phyloP scores from a whole-genome alignment of 139 green algal species.

The Astrephomene gubernaculifera region DNA sequence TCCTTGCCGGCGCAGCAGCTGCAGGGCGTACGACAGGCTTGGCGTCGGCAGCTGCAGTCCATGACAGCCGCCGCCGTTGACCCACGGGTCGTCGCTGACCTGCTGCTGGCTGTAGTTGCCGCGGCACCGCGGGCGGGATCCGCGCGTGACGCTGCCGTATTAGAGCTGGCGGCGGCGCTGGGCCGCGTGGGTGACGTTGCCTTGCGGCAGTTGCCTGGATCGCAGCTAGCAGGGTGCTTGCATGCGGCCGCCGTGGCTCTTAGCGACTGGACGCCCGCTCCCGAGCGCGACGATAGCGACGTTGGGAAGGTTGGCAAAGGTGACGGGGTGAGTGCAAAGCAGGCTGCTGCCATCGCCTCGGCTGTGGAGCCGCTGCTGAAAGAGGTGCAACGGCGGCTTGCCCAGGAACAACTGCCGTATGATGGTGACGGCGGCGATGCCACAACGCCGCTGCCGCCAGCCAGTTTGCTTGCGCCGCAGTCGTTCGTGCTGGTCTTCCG shows the following conservation, averaged over 20 bases:
- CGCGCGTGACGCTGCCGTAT: neutral
- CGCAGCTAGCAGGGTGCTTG: neutral
- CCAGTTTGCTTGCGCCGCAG: too few species aligned
- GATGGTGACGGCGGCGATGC: neutral
- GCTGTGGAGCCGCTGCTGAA: slow-evolving; percentile 7
- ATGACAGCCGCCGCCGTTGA: neutral
- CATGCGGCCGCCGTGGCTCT: neutral
- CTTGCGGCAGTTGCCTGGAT: neutral
- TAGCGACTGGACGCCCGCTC: neutral
- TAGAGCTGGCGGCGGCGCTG: slow-evolving; percentile 30
- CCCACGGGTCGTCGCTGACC: neutral
- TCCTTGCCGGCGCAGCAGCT: slow-evolving; percentile 8
- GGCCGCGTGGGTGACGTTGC: neutral
- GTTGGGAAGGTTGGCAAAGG: neutral
- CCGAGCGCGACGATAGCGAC: neutral
- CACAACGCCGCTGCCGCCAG: neutral
- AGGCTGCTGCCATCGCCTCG: neutral
- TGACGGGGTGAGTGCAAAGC: neutral
- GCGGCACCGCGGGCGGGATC: neutral
- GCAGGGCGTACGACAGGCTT: neutral
- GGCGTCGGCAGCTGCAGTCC: slow-evolving; percentile 2
- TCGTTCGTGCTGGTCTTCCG: slow-evolving; percentile 1
- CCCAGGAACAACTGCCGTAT: neutral
- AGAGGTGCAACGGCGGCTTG: neutral
- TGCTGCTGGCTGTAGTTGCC: slow-evolving; percentile 26